phyloP scores from a whole-genome alignment of 352 stramenopile genomes.

The Phytopythium sindhum region DNA sequence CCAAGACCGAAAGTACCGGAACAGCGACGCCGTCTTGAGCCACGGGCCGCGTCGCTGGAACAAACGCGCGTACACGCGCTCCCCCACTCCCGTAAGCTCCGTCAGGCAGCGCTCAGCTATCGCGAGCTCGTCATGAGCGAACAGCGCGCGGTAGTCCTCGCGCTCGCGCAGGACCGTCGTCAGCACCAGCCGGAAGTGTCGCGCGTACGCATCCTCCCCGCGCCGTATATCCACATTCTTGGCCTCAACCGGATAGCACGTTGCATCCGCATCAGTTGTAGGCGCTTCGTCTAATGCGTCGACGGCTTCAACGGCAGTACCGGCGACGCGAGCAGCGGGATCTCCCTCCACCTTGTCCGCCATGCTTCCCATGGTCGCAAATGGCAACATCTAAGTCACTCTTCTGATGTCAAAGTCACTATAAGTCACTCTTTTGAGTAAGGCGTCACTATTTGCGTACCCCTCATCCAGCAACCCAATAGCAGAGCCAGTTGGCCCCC shows the following conservation, averaged over 20 bases:
- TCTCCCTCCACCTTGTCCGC: neutral
- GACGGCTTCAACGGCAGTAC: neutral
- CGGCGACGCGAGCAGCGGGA: neutral
- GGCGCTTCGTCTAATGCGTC: neutral
- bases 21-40: constrained; percentile 63
- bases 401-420: neutral
- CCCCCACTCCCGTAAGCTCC: constrained; percentile 37
- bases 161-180: constrained; percentile 37
- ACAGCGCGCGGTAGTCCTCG: constrained; percentile 43
- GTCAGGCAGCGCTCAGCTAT: constrained; percentile 46
- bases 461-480: neutral
- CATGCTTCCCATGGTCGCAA: neutral
- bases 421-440: neutral
- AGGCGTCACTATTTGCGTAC: neutral
- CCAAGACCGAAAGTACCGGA: constrained; percentile 44
- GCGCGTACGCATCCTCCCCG: constrained; percentile 59
- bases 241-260: neutral
- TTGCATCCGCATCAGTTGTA: neutral
- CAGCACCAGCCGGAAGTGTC: constrained; percentile 61
- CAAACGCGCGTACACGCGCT: constrained; percentile 73
- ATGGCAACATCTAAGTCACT: neutral
- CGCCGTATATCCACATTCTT: neutral
- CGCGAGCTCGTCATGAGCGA: constrained; percentile 37
- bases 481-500: neutral
- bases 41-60: constrained; percentile 76